Evolutionary conservation across 176 grass and related monocot species (phyloP), one percentile per base, ranked within the genome.

Genomic region (Carex myosuroides): DNA sequence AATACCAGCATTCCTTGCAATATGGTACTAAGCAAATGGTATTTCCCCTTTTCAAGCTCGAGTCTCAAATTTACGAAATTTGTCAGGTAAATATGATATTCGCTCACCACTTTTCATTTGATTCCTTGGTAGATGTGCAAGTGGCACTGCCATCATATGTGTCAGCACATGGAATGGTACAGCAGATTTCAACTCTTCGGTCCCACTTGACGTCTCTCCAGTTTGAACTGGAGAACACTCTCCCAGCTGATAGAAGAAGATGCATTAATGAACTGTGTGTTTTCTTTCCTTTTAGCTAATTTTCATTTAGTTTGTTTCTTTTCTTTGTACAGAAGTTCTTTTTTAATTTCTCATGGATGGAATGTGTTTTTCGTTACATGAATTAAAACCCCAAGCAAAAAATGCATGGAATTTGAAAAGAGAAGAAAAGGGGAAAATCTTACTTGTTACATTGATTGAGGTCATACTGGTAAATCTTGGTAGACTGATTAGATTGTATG

Each of bases 261-360:
- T 99, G 91, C 46, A 99, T 99, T 66, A 95, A 95, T 92, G 91
- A 99, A 65, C 65, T 99, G 93, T 95, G 90, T 91, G 96, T 93
- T 53, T 59, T 61, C 67, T 32, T 79, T 74, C 57, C 20, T 57
- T 79, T 59, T 32, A 1, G 57, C 61, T 29, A 76, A 68, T 37
- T 83, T 70, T 32, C 32, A 37, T 75, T 64, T 26, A 72, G 0
- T 18, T 41, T 8, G 22, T 74, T 65, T 17, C 9, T n/a, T 73
- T 60, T 64, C 30, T 67, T 30, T 62, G 5, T 35, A 41, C 53
- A 55, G 55, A 88, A 63, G 35, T 22, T 54, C 52, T 42, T 52
- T 81, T 85, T 70, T 20, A 6, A 41, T 81, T 32, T 42, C 52
- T 63, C 71, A 56, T 44, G 21, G 2, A 71, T 79, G 67, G 24